phyloP scores from a whole-genome alignment of 495 filamentous ascomycete species.

The Lepidopterella palustris region DNA sequence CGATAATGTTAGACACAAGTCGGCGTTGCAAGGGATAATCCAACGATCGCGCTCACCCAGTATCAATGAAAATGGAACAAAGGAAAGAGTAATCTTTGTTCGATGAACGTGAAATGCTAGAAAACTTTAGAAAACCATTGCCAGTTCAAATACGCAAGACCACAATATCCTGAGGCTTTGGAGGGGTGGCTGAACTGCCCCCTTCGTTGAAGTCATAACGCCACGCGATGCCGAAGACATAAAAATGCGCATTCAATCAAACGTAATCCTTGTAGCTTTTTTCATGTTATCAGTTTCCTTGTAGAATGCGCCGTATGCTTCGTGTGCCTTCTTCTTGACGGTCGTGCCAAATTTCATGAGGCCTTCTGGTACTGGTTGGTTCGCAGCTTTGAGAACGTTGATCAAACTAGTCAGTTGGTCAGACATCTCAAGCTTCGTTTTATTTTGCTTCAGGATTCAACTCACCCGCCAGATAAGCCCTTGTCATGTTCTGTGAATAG shows the following conservation, averaged over 20 bases:
- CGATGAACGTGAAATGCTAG: too few species aligned
- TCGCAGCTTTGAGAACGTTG: conserved; percentile 84
- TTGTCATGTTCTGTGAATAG: conserved; percentile 95
- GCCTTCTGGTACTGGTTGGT: conserved; percentile 80
- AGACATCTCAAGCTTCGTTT: conserved; percentile 5
- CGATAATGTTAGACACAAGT: too few species aligned
- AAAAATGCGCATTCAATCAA: conserved; percentile 62
- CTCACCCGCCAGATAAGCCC: conserved; percentile 73
- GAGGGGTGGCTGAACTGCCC: too few species aligned
- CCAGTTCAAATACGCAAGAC: too few species aligned
- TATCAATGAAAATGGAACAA: too few species aligned
- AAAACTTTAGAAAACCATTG: too few species aligned
- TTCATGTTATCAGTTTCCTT: conserved; percentile 72
- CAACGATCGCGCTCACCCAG: too few species aligned
- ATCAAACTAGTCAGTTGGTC: conserved; percentile 50
- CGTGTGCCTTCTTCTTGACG: conserved; percentile 96
- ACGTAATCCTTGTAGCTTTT: conserved; percentile 86
- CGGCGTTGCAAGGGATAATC: too few species aligned
- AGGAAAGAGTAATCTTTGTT: too few species aligned
- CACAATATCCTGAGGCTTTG: too few species aligned
- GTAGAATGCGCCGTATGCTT: conserved; percentile 86
- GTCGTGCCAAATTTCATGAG: conserved; percentile 93
- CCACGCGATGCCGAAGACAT: background rate
- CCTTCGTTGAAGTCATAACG: conserved; percentile 4
- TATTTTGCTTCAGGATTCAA: conserved; percentile 22